Conservation (phyloP, 371 early-diverging fungal species). For the Haplosporangium sp. region DNA sequence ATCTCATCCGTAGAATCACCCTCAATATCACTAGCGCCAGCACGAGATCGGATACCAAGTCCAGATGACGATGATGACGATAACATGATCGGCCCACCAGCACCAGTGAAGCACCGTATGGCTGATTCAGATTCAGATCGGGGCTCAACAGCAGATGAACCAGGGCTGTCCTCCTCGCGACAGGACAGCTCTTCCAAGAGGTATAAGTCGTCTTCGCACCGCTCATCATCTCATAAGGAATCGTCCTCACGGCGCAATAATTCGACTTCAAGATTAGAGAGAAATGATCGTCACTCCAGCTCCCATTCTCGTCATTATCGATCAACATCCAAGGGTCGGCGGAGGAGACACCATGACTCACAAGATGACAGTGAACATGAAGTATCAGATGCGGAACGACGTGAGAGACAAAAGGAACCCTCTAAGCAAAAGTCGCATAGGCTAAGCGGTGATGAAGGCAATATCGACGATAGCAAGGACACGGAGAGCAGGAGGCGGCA, state of each 20-base stretch:
- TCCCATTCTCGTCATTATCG: constrained; percentile 7
- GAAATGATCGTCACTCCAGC: constrained; percentile 3
- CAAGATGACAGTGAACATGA: neutral
- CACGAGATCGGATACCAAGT: neutral
- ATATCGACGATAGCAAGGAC: constrained; percentile 6
- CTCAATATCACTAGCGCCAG: neutral
- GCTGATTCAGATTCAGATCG: neutral
- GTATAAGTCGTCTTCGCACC: constrained; percentile 5
- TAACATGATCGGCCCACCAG: constrained; percentile 8
- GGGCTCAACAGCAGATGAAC: neutral
- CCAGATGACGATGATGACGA: neutral
- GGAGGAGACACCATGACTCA: constrained; percentile 3
- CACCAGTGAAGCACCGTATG: neutral
- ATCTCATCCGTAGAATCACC: neutral
- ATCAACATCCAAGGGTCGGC: constrained; percentile 10
- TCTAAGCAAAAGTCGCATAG: neutral
- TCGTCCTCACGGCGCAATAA: constrained; percentile 17
- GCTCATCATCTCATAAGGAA: neutral
- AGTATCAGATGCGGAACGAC: neutral
- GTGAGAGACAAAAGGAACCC: neutral
- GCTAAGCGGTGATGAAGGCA: too few species aligned
- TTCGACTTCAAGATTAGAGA: constrained; percentile 20
- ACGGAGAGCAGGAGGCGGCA: neutral
- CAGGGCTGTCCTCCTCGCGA: neutral
- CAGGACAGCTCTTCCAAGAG: constrained; percentile 7